phyloP scores from a whole-genome alignment of 352 stramenopile genomes.

The Globisporangium okanoganense region DNA sequence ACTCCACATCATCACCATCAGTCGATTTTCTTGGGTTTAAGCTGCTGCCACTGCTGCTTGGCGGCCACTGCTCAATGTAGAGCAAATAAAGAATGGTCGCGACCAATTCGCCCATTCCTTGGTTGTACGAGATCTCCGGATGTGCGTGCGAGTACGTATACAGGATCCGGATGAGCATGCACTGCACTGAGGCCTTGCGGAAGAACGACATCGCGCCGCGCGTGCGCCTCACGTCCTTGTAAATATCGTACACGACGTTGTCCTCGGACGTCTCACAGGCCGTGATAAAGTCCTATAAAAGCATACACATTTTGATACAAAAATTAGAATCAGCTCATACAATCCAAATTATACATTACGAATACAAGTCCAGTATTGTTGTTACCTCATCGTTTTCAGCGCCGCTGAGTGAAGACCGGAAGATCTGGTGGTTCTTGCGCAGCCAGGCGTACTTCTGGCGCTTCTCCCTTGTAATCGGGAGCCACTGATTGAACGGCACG shows the following conservation, averaged over 20 bases:
- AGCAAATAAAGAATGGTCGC: constrained; percentile 68
- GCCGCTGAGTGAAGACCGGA: constrained; percentile 23
- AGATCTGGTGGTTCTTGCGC: constrained; percentile 29
- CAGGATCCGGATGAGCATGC: constrained; percentile 55
- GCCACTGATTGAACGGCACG: constrained; percentile 47
- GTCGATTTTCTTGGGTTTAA: not conserved
- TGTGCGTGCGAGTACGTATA: constrained; percentile 71
- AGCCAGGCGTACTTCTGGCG: constrained; percentile 38
- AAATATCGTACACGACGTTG: constrained; percentile 59
- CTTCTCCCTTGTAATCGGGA: constrained; percentile 26
- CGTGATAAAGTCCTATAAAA: constrained; percentile 36
- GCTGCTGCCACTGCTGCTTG: not conserved
- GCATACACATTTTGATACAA: not conserved
- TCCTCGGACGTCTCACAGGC: constrained; percentile 50
- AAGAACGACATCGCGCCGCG: constrained; percentile 64
- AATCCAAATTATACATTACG: too few species aligned
- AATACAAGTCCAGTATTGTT: too few species aligned
- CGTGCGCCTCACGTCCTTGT: constrained; percentile 67
- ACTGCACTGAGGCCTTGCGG: constrained; percentile 36
- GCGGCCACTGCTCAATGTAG: constrained; percentile 62
- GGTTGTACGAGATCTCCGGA: constrained; percentile 72
- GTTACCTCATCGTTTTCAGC: constrained; percentile 25
- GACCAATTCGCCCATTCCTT: constrained; percentile 78
- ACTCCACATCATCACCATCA: constrained; percentile 1
- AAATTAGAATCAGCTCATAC: too few species aligned